A percentile compares a stretch with the other conserved stretches of the same genome.
These are phyloP conservation scores for Pestalotiopsis sp. DNA, from an alignment of 2,329 filamentous ascomycete genomes.

Conservation along the genomic window DNA sequence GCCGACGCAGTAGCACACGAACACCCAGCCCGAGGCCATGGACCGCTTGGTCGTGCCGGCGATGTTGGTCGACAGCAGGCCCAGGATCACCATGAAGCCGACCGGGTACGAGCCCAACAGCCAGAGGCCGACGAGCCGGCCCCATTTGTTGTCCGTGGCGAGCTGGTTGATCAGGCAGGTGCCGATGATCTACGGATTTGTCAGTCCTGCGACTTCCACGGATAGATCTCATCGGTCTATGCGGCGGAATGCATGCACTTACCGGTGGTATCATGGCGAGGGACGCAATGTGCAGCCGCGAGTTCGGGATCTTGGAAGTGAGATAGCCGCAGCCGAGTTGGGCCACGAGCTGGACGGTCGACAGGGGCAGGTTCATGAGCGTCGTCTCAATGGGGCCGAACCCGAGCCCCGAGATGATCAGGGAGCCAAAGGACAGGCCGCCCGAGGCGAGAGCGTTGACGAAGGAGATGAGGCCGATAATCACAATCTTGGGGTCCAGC, in stretches of 20 bases:
- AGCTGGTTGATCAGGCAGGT: constrained; percentile 34
- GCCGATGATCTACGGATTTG: constrained; percentile 29
- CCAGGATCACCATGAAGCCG: constrained; percentile 32
- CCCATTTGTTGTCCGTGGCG: constrained; percentile 29
- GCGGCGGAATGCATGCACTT: constrained; percentile 8
- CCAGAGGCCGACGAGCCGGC: constrained; percentile 34
- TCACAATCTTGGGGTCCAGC: constrained; percentile 26
- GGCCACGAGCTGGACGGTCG: constrained; percentile 24
- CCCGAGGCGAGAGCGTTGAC: constrained; percentile 28
- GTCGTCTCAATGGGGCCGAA: constrained; percentile 27
- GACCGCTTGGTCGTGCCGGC: constrained; percentile 32
- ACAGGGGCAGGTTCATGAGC: constrained; percentile 28
- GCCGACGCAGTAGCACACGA: constrained; percentile 33
- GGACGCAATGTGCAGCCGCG: constrained; percentile 30
- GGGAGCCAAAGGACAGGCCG: constrained; percentile 27
- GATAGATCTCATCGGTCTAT: not conserved
- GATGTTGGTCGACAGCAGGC: constrained; percentile 32
- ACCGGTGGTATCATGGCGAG: constrained; percentile 34
- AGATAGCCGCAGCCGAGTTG: constrained; percentile 25
- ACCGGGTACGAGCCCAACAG: constrained; percentile 32
- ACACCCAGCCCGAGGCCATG: constrained; percentile 32
- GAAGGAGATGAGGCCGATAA: constrained; percentile 29
- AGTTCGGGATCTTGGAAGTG: constrained; percentile 24
- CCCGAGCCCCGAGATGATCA: constrained; percentile 30
- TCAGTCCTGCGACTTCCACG: not conserved